These are phyloP conservation scores for Graphilbum ipis-grandicollis DNA, from an alignment of 2,329 filamentous ascomycete genomes.

Conservation along the genomic window DNA sequence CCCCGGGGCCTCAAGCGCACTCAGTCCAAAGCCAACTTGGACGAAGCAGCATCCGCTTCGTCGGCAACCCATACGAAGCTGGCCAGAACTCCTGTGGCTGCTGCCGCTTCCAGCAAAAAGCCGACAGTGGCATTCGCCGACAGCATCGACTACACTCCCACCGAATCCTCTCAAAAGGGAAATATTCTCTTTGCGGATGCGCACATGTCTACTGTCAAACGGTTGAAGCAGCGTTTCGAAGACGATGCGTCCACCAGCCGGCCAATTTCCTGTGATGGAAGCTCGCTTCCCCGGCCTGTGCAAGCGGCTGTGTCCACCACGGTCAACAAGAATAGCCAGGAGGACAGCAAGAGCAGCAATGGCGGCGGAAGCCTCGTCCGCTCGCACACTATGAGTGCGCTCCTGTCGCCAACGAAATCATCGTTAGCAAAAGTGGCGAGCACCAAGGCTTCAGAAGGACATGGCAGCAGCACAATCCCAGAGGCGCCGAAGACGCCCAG, in stretches of 20 bases:
- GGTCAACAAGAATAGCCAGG: background rate
- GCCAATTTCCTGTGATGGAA: slow-evolving; percentile 35
- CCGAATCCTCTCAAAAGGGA: too few relatives aligned
- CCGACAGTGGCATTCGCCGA: too few relatives aligned
- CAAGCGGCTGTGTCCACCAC: background rate
- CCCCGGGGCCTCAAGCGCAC: slow-evolving; percentile 13
- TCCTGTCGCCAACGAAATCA: slow-evolving; percentile 66
- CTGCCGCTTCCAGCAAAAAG: slow-evolving; percentile 10
- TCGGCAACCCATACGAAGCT: slow-evolving; percentile 12
- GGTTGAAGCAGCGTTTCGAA: slow-evolving; percentile 45
- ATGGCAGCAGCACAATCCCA: slow-evolving; percentile 17
- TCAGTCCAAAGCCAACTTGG: slow-evolving; percentile 40
- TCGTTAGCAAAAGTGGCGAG: slow-evolving; percentile 46
- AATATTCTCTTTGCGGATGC: slow-evolving; percentile 12
- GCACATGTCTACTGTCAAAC: slow-evolving; percentile 41
- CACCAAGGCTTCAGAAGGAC: slow-evolving; percentile 30
- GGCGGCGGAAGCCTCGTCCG: slow-evolving; percentile 16
- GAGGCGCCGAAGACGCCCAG: slow-evolving; percentile 17
- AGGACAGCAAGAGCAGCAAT: slow-evolving; percentile 5
- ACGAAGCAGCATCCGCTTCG: slow-evolving; percentile 23
- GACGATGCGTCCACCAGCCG: slow-evolving; percentile 55
- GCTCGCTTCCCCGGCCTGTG: slow-evolving; percentile 24
- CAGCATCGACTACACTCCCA: too few relatives aligned
- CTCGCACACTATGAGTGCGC: slow-evolving; percentile 31
- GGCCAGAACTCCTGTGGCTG: slow-evolving; percentile 11